A percentile compares a stretch with the other conserved stretches of the same genome.
phyloP scores from a whole-genome alignment of 2,329 filamentous ascomycete species.

The Trichoderma arundinaceum region DNA sequence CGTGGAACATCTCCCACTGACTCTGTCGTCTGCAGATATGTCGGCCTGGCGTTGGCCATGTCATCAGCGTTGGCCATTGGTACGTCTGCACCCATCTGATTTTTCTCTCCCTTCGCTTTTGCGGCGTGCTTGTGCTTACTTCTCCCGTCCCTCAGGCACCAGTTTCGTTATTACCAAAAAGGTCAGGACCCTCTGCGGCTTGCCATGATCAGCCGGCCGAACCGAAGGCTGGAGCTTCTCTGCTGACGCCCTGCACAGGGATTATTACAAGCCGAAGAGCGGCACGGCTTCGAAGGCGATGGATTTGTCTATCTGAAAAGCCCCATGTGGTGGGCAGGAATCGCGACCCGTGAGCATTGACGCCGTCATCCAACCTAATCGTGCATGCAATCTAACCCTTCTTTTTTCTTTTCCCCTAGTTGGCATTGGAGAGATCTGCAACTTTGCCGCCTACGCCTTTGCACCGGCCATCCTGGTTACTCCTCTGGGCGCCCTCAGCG shows the following conservation, averaged over 20 bases:
- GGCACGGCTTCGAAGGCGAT: slow-evolving; percentile 95
- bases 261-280: slow-evolving; percentile 85
- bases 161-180: slow-evolving; percentile 99
- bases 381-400: slow-evolving; percentile 34
- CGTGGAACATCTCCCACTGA: slow-evolving; percentile 3
- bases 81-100: slow-evolving; percentile 48
- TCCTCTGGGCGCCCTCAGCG: slow-evolving; percentile 88
- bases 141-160: slow-evolving; percentile 63
- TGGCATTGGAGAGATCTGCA: slow-evolving; percentile 90
- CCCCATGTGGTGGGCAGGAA: slow-evolving; percentile 97
- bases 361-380: neutral
- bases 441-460: slow-evolving; percentile 98
- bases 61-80: slow-evolving; percentile 77
- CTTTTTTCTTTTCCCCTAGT: slow-evolving; percentile 59
- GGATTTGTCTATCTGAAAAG: slow-evolving; percentile 93
- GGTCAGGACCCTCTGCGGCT: slow-evolving; percentile 54
- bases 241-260: slow-evolving; percentile 59
- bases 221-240: neutral
- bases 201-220: slow-evolving; percentile 7
- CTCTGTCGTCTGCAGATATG: slow-evolving; percentile 62
- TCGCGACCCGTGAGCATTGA: slow-evolving; percentile 73
- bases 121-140: slow-evolving; percentile 15
- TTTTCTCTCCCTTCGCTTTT: slow-evolving; percentile 12
- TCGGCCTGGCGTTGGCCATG: slow-evolving; percentile 77
- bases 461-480: slow-evolving; percentile 98